phyloP scores from a whole-genome alignment of 306 rosid genomes.

The Crataegus laevigata region DNA sequence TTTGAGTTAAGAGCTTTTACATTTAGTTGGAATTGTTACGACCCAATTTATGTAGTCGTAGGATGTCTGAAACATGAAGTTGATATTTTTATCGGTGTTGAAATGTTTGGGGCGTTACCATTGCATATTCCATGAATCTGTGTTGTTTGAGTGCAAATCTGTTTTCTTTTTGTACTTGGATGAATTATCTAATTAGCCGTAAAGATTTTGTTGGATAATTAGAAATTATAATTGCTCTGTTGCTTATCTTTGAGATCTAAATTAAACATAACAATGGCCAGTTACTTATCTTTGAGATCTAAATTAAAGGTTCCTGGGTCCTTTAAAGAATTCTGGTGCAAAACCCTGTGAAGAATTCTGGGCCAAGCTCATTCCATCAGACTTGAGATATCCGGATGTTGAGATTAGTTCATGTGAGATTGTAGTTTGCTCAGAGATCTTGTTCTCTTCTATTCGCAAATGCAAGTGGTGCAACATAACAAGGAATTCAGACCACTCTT shows the following conservation, averaged over 20 bases:
- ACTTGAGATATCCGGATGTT: conserved; percentile 12
- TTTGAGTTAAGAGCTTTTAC: neutral
- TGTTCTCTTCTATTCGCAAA: no score
- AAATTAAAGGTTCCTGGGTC: neutral
- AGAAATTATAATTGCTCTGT: no score
- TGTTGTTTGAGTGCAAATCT: neutral
- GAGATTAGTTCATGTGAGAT: no score
- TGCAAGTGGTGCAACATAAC: no score
- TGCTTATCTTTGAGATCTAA: neutral
- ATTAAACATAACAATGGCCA: neutral
- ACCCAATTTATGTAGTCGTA: neutral
- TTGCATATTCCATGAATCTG: neutral
- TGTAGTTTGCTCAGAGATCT: no score
- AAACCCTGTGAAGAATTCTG: conserved; percentile 49
- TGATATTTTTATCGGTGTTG: neutral
- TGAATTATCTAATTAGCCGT: no score
- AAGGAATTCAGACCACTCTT: conserved; percentile 62
- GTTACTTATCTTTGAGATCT: neutral
- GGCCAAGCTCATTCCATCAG: conserved; percentile 73
- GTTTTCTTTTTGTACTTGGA: neutral
- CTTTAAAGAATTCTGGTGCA: conserved; percentile 43
- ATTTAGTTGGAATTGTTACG: no score
- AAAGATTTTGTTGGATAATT: no score
- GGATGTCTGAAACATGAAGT: neutral
- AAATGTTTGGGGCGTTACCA: neutral